Evolutionary conservation across 495 filamentous ascomycete species (phyloP).

Genomic region (Diplogelasinospora grovesii): DNA sequence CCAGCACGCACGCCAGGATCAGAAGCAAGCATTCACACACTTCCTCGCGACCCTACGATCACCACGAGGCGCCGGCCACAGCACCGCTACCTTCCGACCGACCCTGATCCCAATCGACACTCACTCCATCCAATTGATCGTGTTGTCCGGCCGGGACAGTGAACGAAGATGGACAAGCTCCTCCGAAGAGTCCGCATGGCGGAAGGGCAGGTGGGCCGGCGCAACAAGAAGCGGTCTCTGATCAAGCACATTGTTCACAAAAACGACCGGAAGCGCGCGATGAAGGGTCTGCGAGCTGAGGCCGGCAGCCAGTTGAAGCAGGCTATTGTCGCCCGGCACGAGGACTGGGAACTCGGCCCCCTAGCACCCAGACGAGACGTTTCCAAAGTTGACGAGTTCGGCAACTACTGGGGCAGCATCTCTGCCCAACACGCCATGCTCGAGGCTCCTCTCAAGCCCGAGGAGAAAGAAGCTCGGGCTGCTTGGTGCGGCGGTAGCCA

Average conservation of each 20-base stretch:
- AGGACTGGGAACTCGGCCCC: constrained; percentile 72
- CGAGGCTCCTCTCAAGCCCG: constrained; percentile 11
- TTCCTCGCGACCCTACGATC: no score
- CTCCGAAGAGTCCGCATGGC: constrained; percentile 61
- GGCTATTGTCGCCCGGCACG: constrained; percentile 34
- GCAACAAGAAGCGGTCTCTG: constrained; percentile 29
- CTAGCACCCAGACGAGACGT: constrained; percentile 68
- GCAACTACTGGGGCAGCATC: constrained; percentile 19
- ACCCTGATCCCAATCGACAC: no score
- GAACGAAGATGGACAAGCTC: constrained; percentile 63
- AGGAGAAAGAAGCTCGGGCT: constrained; percentile 24
- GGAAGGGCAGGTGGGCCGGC: constrained; percentile 53
- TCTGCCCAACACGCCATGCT: constrained; percentile 21
- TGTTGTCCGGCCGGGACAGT: no score
- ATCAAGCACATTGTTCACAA: constrained; percentile 31
- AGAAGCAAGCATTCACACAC: no score
- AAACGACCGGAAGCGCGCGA: constrained; percentile 21
- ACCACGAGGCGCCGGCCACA: no score
- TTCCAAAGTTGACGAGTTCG: constrained; percentile 37
- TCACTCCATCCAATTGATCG: no score
- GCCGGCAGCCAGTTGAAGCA: constrained; percentile 14
- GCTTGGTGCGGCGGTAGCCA: constrained; percentile 47
- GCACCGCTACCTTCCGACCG: no score
- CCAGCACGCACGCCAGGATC: no score
- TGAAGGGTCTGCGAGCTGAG: background rate